phyloP scores from a whole-genome alignment of 805 yeast genomes.

The Candida schatavii region DNA sequence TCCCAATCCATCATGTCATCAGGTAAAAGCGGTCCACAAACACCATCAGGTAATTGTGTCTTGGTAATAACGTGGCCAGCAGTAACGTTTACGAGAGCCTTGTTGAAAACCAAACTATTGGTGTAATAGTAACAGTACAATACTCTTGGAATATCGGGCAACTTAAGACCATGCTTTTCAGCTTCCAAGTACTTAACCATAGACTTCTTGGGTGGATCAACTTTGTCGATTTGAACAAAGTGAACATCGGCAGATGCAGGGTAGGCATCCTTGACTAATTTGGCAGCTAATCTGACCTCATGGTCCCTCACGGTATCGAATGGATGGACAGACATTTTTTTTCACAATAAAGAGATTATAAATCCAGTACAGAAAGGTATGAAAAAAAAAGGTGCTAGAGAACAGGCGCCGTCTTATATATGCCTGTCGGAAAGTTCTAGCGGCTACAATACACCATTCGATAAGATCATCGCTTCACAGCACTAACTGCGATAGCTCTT shows the following conservation, averaged over 20 bases:
- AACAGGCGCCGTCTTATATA: no score
- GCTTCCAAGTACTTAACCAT: slow-evolving; percentile 67
- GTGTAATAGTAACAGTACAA: slow-evolving; percentile 67
- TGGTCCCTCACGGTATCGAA: slow-evolving; percentile 58
- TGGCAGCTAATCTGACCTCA: slow-evolving; percentile 56
- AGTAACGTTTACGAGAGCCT: slow-evolving; percentile 68
- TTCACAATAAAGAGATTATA: no score
- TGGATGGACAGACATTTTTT: slow-evolving; percentile 40
- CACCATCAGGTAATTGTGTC: slow-evolving; percentile 55
- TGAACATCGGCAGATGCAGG: slow-evolving; percentile 54
- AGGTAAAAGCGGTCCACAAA: slow-evolving; percentile 69
- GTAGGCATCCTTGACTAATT: slow-evolving; percentile 57
- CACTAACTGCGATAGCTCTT: no score
- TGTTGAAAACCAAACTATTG: slow-evolving; percentile 53
- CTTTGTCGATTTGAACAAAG: slow-evolving; percentile 63
- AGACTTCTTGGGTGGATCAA: slow-evolving; percentile 77
- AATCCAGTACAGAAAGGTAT: no score
- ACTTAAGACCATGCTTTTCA: slow-evolving; percentile 47
- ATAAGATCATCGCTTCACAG: no score
- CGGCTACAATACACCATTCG: no score
- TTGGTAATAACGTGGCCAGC: slow-evolving; percentile 60
- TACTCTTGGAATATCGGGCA: slow-evolving; percentile 66
- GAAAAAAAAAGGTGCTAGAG: no score
- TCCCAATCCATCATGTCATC: slow-evolving; percentile 61
- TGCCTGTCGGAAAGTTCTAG: no score